Conservation (phyloP, 345 rosid genomes). For the Mangifera indica region DNA sequence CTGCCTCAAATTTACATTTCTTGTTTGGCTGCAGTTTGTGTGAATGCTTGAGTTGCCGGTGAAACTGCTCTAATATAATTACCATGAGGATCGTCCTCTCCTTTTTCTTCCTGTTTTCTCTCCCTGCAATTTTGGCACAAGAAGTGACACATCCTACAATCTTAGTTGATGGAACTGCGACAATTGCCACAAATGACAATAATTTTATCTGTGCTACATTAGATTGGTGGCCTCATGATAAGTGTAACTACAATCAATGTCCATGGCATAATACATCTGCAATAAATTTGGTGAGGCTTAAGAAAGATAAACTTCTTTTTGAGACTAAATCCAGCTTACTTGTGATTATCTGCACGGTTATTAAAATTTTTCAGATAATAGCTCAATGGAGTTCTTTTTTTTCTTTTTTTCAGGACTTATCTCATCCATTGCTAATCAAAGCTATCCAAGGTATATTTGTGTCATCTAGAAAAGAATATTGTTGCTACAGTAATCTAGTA, state of each 20-base stretch:
- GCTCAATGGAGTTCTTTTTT: conserved; percentile 9
- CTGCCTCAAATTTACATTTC: not conserved
- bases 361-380: conserved; percentile 7
- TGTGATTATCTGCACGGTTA: not conserved
- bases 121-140: conserved; percentile 48
- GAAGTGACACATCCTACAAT: conserved; percentile 44
- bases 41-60: conserved; percentile 19
- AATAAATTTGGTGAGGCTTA: conserved; percentile 60
- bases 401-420: conserved; percentile 63
- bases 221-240: conserved; percentile 99
- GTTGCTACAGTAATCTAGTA: not conserved
- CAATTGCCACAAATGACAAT: conserved; percentile 64
- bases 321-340: conserved; percentile 6
- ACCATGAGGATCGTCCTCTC: conserved; percentile 44
- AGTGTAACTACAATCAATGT: conserved; percentile 86
- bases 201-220: conserved; percentile 86
- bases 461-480: not conserved
- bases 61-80: conserved; percentile 11
- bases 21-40: conserved; percentile 30
- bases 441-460: conserved; percentile 62
- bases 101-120: conserved; percentile 38
- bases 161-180: conserved; percentile 49
- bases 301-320: not conserved
- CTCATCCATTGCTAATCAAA: conserved; percentile 71
- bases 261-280: conserved; percentile 91